Percentiles rank a stretch among this genome's conserved stretches.
These are phyloP conservation scores for Scheffersomyces lignicola DNA, from an alignment of 1,139 yeast genomes.

Conservation along the genomic window DNA sequence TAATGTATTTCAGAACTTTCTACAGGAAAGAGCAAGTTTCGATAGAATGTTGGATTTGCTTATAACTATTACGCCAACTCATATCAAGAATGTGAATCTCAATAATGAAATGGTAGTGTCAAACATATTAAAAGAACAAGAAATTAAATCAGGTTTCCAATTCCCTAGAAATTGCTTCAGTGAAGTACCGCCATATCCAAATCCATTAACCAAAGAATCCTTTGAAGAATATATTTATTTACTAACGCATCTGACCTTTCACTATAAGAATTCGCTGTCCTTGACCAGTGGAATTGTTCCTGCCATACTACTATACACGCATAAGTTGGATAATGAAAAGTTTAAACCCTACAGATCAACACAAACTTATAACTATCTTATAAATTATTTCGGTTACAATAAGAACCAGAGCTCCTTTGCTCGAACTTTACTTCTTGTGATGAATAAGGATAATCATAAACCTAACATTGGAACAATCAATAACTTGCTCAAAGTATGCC, in stretches of 20 bases:
- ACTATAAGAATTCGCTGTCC: constrained; percentile 39
- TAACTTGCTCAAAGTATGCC: constrained; percentile 31
- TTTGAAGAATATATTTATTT: constrained; percentile 39
- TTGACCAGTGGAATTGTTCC: constrained; percentile 38
- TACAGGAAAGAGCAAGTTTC: constrained; percentile 29
- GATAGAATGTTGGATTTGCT: constrained; percentile 33
- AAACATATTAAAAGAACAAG: constrained; percentile 16
- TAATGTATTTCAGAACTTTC: constrained; percentile 23
- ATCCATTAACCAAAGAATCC: constrained; percentile 24
- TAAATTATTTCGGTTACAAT: constrained; percentile 42
- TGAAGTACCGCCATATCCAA: constrained; percentile 38
- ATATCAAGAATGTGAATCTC: constrained; percentile 17
- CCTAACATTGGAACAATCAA: constrained; percentile 45
- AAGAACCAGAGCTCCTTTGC: constrained; percentile 47
- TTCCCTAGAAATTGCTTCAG: constrained; percentile 25
- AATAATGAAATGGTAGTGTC: constrained; percentile 9
- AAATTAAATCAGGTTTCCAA: constrained; percentile 12
- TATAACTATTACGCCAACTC: constrained; percentile 33
- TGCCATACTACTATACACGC: constrained; percentile 41
- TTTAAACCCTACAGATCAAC: constrained; percentile 33
- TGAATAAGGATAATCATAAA: constrained; percentile 44
- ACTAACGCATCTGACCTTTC: constrained; percentile 34
- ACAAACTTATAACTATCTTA: constrained; percentile 41
- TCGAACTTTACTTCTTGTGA: constrained; percentile 39
- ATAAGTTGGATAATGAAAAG: constrained; percentile 30